phyloP scores from a whole-genome alignment of 202 grass and related monocot genomes.

The Dendrocalamus latiflorus region DNA sequence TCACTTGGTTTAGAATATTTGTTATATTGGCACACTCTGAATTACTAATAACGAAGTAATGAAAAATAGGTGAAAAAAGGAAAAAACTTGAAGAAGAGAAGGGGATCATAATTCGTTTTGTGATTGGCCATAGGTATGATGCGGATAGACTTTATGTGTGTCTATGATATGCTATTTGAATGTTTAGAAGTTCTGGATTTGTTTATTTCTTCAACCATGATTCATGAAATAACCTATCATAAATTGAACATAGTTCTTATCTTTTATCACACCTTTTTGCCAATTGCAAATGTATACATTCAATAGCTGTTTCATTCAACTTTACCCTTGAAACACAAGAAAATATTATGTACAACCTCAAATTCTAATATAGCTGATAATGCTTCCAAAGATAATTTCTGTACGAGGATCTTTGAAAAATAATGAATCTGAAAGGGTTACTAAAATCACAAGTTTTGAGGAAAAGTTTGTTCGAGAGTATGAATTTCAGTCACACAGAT shows the following conservation, averaged over 20 bases:
- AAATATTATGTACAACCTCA: background rate
- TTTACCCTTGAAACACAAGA: background rate
- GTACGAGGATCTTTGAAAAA: background rate
- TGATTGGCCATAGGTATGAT: conserved; percentile 86
- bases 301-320: background rate
- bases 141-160: background rate
- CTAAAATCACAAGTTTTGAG: background rate
- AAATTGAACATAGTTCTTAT: background rate
- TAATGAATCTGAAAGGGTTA: background rate
- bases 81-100: conserved; percentile 92
- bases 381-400: background rate
- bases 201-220: background rate
- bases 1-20: background rate
- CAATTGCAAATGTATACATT: background rate
- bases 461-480: background rate
- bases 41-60: conserved; percentile 9
- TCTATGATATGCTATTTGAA: background rate
- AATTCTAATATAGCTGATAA: background rate
- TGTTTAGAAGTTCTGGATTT: background rate
- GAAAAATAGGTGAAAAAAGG: conserved; percentile 66
- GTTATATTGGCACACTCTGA: background rate
- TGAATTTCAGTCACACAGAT: background rate
- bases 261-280: background rate
- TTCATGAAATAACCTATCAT: background rate
- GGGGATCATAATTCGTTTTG: conserved; percentile 83